phyloP scores from a whole-genome alignment of 148 eudicot genomes.

The Camellia granthamiana region DNA sequence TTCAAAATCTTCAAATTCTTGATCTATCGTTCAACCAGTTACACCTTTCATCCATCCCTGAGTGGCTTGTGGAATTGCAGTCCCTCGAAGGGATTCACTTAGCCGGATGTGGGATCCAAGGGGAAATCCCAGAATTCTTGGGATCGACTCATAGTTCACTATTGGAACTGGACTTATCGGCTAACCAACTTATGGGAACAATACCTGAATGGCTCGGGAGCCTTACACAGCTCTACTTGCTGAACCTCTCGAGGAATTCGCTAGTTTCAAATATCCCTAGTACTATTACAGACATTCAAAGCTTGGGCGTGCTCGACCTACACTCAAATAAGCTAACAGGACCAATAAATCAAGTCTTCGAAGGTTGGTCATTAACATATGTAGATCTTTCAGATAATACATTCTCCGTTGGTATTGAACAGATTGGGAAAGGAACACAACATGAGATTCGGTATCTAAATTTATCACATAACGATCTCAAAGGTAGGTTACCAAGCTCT shows the following conservation, averaged over 20 bases:
- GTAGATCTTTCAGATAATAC: conserved; percentile 46
- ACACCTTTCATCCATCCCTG: conserved; percentile 31
- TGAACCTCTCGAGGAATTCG: conserved; percentile 48
- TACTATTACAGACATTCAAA: conserved; percentile 22
- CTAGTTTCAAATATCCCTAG: not conserved
- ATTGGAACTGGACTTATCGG: conserved; percentile 46
- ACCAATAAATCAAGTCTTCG: conserved; percentile 35
- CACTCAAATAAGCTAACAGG: not conserved
- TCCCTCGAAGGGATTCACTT: conserved; percentile 36
- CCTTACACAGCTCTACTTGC: conserved; percentile 26
- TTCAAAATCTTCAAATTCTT: conserved; percentile 36
- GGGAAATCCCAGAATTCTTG: conserved; percentile 30
- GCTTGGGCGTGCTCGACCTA: conserved; percentile 15
- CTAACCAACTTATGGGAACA: conserved; percentile 42
- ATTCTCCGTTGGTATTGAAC: conserved; percentile 41
- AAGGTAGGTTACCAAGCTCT: conserved; percentile 33
- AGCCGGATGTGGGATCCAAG: conserved; percentile 45
- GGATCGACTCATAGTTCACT: conserved; percentile 21
- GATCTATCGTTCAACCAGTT: conserved; percentile 45
- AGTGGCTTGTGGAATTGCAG: conserved; percentile 40
- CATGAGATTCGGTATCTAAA: not conserved
- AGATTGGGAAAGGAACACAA: conserved; percentile 34
- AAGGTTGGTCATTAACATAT: conserved; percentile 26
- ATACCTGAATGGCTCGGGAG: conserved; percentile 31
- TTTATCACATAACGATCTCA: conserved; percentile 34